These are phyloP conservation scores for Rhodotorula sp. DNA, from an alignment of 1,284 basidiomycete species.

Conservation along the genomic window DNA sequence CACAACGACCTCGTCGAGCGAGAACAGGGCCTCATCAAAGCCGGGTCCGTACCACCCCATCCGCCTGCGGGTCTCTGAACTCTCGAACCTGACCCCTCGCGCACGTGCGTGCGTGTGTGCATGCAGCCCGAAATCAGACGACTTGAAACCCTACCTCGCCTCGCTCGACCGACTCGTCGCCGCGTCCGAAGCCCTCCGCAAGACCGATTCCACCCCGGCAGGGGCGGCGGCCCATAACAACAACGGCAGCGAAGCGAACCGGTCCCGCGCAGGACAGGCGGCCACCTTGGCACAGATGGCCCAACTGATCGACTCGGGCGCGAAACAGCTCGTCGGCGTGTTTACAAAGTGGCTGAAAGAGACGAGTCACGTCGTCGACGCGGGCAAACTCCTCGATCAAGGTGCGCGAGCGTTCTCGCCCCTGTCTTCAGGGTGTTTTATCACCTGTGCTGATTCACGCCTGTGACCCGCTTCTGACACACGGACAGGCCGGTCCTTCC, in stretches of 20 bases:
- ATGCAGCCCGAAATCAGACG: slow-evolving; percentile 30
- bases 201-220: slow-evolving; percentile 26
- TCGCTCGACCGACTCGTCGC: slow-evolving; percentile 36
- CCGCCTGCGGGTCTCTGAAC: too few relatives aligned
- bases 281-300: slow-evolving; percentile 34
- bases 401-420: too few relatives aligned
- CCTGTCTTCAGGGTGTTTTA: too few relatives aligned
- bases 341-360: slow-evolving; percentile 37
- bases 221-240: too few relatives aligned
- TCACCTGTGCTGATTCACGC: too few relatives aligned
- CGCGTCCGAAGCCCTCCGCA: slow-evolving; percentile 36
- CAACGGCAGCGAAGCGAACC: neutral
- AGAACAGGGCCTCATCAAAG: slow-evolving; percentile 41
- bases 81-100: neutral
- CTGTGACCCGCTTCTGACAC: neutral
- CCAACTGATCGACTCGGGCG: slow-evolving; percentile 30
- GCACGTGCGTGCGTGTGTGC: neutral
- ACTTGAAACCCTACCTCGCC: slow-evolving; percentile 36
- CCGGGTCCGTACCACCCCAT: slow-evolving; percentile 14
- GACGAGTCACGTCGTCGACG: slow-evolving; percentile 33
- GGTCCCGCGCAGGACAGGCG: slow-evolving; percentile 25
- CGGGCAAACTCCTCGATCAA: slow-evolving; percentile 35
- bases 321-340: slow-evolving; percentile 30
- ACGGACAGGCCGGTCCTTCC: slow-evolving; percentile 39
- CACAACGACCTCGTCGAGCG: slow-evolving; percentile 44